These are phyloP conservation scores for Nothomitra cinnamomea DNA, from an alignment of 2,329 filamentous ascomycete genomes.

Conservation along the genomic window DNA sequence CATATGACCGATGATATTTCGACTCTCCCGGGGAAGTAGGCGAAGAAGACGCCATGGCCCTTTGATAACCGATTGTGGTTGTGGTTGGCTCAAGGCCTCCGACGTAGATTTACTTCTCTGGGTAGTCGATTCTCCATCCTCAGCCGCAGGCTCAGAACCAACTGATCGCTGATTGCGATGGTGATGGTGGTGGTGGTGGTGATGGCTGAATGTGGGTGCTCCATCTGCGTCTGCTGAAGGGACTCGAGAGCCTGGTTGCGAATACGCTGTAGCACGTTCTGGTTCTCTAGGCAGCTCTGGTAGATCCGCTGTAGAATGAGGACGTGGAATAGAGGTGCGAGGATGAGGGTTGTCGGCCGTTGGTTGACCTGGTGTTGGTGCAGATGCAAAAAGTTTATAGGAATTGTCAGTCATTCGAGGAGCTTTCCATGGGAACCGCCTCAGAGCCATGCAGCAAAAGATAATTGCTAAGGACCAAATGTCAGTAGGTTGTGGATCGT, in stretches of 20 bases:
- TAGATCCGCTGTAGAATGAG: constrained; percentile 11
- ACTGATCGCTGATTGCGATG: not conserved
- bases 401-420: constrained; percentile 85
- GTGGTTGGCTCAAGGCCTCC: not conserved
- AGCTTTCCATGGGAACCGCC: constrained; percentile 93
- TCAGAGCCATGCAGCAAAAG: constrained; percentile 94
- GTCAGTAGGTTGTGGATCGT: constrained; percentile 85
- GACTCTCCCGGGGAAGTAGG: constrained; percentile 71
- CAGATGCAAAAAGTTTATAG: constrained; percentile 78
- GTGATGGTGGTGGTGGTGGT: constrained; percentile 19
- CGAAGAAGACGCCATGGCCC: constrained; percentile 84
- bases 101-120: not conserved
- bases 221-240: constrained; percentile 7
- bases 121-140: not conserved
- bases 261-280: not conserved
- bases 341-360: not conserved
- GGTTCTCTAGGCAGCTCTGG: not conserved
- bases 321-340: constrained; percentile 18
- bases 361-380: constrained; percentile 50
- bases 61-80: constrained; percentile 44
- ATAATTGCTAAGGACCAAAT: constrained; percentile 98
- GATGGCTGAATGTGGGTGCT: constrained; percentile 9
- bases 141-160: not conserved
- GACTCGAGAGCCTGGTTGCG: not conserved
- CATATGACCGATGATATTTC: constrained; percentile 85